Base-by-base conservation (phyloP, 768 basidiomycete genomes). In the Rubroboletus satanas region DNA sequence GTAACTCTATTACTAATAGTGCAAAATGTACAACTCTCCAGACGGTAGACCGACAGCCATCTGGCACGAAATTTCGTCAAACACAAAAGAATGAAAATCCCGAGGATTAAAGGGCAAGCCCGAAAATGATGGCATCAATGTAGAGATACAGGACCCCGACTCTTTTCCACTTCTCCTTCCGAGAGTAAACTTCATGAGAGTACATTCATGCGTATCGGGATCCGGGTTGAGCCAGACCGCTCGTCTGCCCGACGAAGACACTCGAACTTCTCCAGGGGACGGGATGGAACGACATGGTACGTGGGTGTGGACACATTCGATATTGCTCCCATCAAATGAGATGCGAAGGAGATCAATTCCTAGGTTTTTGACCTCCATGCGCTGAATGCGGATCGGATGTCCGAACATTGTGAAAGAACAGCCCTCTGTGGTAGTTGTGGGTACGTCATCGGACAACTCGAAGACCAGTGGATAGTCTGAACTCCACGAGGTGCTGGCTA, bases 51-150 rank as follows among this genome's bases (percentile, higher is more conserved):
- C 78, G 14, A 83, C 64, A 61, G 72, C 79, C 32, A 85, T 69
- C 31, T 75, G 71, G 32, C 84, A 82, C 3, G 75, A 76, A 5
- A 75, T 70, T 60, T 86, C 84, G 51, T 86, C 82, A 51, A 85
- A 82, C 4, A 75, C 75, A 29, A 85, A 65, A 0, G 75, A 74
- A 35, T 74, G 73, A 51, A 77, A 78, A 29, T 72, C 71, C 26
- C 73, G 68, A 17, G 77, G 73, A 57, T 76, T 73, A 51, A 85
- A 83, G 0, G 83, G 83, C 37, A 84, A 66, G 2, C 77, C 75
- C 12, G 78, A 70, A 57, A 80, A 71, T 10, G 71, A 65, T 0
- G 79, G 78, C 43, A 83, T 66, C 35, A 84, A 66, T 17, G 73
- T 66, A 37, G 62, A 55, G 38, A 59, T 39, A 28, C 59, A 45